A percentile compares a stretch with the other conserved stretches of the same genome.
Conservation (phyloP, 495 filamentous ascomycete genomes). For the Entonaema liquescens region DNA sequence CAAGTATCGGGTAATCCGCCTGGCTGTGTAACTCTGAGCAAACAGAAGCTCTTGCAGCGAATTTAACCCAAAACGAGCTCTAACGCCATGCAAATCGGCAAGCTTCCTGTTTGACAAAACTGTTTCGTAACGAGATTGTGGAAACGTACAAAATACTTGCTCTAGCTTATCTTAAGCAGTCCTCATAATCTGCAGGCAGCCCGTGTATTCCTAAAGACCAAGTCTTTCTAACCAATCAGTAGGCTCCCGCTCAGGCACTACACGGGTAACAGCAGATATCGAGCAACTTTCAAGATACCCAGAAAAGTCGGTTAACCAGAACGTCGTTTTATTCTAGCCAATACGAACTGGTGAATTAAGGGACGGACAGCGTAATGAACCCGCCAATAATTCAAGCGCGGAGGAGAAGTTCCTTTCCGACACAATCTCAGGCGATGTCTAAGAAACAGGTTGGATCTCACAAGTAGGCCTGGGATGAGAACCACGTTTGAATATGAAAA, state of each 20-base stretch:
- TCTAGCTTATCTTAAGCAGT: slow-evolving; percentile 32
- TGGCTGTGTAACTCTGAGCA: slow-evolving; percentile 36
- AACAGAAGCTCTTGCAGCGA: slow-evolving; percentile 39
- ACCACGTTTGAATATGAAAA: background rate
- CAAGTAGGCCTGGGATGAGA: background rate
- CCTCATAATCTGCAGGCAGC: slow-evolving; percentile 39
- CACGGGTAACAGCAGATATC: slow-evolving; percentile 37
- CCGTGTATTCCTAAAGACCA: slow-evolving; percentile 22
- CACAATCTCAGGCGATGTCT: slow-evolving; percentile 2
- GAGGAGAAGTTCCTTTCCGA: slow-evolving; percentile 11
- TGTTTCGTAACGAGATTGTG: slow-evolving; percentile 32
- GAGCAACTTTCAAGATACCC: slow-evolving; percentile 30
- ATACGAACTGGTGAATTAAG: slow-evolving; percentile 18
- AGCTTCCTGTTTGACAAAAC: slow-evolving; percentile 29
- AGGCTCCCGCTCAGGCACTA: slow-evolving; percentile 7
- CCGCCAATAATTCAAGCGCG: slow-evolving; percentile 5
- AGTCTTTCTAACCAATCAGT: slow-evolving; percentile 29
- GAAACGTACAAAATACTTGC: slow-evolving; percentile 25
- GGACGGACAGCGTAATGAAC: background rate
- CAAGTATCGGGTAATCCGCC: slow-evolving; percentile 39
- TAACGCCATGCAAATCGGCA: slow-evolving; percentile 30
- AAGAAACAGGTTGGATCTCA: background rate
- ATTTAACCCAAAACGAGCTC: slow-evolving; percentile 38
- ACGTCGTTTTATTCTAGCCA: slow-evolving; percentile 18
- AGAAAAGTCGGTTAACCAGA: slow-evolving; percentile 11